A percentile compares a stretch with the other conserved stretches of the same genome.
phyloP scores from a whole-genome alignment of 306 rosid genomes.

The Delonix regia region DNA sequence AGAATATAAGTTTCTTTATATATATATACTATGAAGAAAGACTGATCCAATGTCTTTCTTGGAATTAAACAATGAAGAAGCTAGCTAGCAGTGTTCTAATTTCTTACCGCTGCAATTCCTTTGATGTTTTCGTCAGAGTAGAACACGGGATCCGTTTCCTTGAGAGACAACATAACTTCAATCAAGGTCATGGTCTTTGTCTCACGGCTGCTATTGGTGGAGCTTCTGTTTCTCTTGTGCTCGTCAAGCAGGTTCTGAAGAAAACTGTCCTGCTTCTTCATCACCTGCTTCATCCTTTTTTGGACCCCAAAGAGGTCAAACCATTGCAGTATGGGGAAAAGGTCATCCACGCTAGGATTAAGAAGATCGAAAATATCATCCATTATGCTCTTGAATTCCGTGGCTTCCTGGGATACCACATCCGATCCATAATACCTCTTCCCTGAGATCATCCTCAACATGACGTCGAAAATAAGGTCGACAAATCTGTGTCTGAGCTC shows the following conservation, averaged over 20 bases:
- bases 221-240: not conserved
- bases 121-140: not conserved
- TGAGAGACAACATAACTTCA: slow-evolving; percentile 11
- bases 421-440: slow-evolving; percentile 44
- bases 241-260: slow-evolving; percentile 36
- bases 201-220: not conserved
- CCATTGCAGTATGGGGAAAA: slow-evolving; percentile 29
- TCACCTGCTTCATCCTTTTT: slow-evolving; percentile 37
- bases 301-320: slow-evolving; percentile 34
- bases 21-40: too few species aligned
- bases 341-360: slow-evolving; percentile 16
- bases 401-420: slow-evolving; percentile 26
- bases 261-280: slow-evolving; percentile 32
- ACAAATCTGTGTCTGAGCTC: slow-evolving; percentile 21
- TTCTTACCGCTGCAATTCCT: not conserved
- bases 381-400: slow-evolving; percentile 28
- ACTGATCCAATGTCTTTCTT: not conserved
- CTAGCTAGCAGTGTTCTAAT: not conserved
- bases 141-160: not conserved
- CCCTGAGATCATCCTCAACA: slow-evolving; percentile 51
- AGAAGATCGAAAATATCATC: not conserved
- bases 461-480: slow-evolving; percentile 37
- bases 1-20: too few species aligned
- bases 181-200: not conserved
- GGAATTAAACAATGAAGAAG: not conserved